These are phyloP conservation scores for Mycena rebaudengoi DNA, from an alignment of 768 basidiomycete genomes.

Conservation along the genomic window DNA sequence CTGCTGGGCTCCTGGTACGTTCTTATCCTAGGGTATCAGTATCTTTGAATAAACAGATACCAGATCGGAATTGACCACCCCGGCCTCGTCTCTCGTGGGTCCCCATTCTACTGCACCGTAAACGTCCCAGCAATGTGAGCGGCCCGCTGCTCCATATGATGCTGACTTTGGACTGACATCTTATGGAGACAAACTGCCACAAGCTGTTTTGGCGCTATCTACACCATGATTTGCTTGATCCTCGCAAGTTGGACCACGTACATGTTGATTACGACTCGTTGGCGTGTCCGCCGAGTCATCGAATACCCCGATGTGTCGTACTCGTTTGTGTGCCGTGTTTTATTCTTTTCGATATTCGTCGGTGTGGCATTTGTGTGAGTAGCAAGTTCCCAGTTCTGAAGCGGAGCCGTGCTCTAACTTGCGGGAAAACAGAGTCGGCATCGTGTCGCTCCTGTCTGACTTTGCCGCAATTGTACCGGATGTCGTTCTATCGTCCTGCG, in stretches of 20 bases:
- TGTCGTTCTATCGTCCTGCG: slow-evolving; percentile 18
- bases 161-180: background rate
- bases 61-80: slow-evolving; percentile 6
- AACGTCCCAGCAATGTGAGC: slow-evolving; percentile 3
- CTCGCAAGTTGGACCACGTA: slow-evolving; percentile 7
- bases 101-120: slow-evolving; percentile 19
- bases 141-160: too few relatives aligned
- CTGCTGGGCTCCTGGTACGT: slow-evolving; percentile 9
- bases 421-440: slow-evolving; percentile 7
- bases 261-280: slow-evolving; percentile 14
- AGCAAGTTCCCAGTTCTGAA: background rate
- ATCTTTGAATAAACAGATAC: background rate
- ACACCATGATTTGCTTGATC: slow-evolving; percentile 4
- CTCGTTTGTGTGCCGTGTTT: slow-evolving; percentile 34
- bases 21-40: background rate
- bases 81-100: slow-evolving; percentile 10
- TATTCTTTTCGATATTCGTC: slow-evolving; percentile 19
- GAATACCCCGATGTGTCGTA: slow-evolving; percentile 46
- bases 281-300: slow-evolving; percentile 16
- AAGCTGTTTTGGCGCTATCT: slow-evolving; percentile 12
- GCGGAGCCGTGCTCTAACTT: background rate
- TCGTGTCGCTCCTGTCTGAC: slow-evolving; percentile 10
- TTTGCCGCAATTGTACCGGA: slow-evolving; percentile 17
- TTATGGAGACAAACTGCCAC: slow-evolving; percentile 8
- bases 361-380: slow-evolving; percentile 20